Conservation (phyloP, 148 eudicot species). For the Silene conica region DNA sequence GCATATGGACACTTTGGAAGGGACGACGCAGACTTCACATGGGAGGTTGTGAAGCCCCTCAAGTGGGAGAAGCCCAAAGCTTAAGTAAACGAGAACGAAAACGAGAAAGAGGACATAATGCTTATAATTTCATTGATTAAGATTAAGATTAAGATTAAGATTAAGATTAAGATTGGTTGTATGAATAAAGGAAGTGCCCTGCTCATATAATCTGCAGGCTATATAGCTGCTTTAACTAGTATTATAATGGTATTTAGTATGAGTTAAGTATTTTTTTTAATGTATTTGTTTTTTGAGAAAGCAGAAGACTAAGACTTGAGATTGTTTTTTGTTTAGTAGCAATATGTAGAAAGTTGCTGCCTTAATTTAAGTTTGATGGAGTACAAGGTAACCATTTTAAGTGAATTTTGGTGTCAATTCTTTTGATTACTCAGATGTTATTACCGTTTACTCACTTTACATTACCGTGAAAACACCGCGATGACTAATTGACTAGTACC, state of each 20-base stretch:
- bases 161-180: not conserved
- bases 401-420: no score
- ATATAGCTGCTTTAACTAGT: no score
- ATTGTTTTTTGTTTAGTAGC: not conserved
- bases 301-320: not conserved
- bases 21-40: constrained; percentile 44
- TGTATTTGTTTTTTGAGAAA: not conserved
- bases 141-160: no score
- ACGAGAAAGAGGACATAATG: not conserved
- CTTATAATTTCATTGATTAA: no score
- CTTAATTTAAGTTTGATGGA: not conserved
- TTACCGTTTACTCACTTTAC: no score
- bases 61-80: constrained; percentile 46
- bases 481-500: no score
- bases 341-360: not conserved
- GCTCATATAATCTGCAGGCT: constrained; percentile 19
- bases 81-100: not conserved
- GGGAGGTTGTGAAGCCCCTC: constrained; percentile 52
- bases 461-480: no score
- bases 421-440: no score
- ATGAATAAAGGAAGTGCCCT: no score
- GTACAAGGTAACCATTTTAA: no score
- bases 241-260: not conserved
- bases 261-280: not conserved
- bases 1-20: constrained; percentile 51